These are phyloP conservation scores for Sporobolomyces roseus DNA, from an alignment of 768 basidiomycete species.

Conservation along the genomic window DNA sequence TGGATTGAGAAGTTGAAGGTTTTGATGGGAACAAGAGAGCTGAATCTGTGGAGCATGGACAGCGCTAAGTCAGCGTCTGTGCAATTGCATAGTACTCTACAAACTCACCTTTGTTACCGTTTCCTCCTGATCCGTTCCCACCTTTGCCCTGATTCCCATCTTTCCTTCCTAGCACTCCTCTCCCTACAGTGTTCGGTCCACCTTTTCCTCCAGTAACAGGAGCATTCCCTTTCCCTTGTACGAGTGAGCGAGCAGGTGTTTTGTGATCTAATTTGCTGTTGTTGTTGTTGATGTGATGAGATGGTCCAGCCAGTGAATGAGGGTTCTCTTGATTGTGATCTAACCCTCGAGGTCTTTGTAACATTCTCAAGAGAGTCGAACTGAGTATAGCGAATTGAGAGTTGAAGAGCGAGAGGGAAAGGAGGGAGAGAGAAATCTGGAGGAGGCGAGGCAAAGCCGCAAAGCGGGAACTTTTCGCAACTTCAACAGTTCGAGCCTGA, in stretches of 20 bases:
- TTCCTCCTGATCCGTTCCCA: background rate
- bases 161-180: slow-evolving; percentile 7
- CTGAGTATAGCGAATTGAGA: too few species aligned
- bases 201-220: slow-evolving; percentile 17
- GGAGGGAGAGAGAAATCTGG: background rate
- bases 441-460: too few species aligned
- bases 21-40: slow-evolving; percentile 10
- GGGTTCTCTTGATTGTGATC: slow-evolving; percentile 25
- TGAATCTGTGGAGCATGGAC: background rate
- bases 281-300: background rate
- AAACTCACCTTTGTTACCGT: background rate
- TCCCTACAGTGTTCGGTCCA: background rate
- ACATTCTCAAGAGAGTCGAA: background rate
- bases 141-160: slow-evolving; percentile 9
- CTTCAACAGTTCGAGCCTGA: too few species aligned
- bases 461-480: too few species aligned
- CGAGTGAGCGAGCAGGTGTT: slow-evolving; percentile 9
- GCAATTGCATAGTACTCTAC: too few species aligned
- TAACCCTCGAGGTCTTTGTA: slow-evolving; percentile 3
- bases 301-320: slow-evolving; percentile 2
- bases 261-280: background rate
- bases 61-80: background rate
- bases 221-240: slow-evolving; percentile 7
- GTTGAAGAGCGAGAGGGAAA: background rate
- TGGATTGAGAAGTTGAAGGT: slow-evolving; percentile 4